Evolutionary conservation across 306 rosid species (phyloP), one percentile per base, ranked within the genome.

Genomic region (Cicer bijugum): DNA sequence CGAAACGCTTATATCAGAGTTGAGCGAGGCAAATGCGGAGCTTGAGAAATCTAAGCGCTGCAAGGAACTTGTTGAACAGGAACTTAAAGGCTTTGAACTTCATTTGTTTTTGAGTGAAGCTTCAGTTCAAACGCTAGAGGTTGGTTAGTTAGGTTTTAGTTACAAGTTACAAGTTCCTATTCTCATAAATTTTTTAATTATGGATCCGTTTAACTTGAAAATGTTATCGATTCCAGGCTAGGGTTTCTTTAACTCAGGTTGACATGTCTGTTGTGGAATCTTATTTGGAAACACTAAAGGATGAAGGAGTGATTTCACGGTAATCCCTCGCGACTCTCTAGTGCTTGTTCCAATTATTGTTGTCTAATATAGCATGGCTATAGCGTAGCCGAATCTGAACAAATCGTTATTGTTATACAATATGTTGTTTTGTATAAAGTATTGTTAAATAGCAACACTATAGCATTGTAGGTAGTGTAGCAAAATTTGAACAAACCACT

Each of bases 41-140:
- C 89, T 88, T 14, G 93, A 88, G 80, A 86, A 82, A 53, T 86
- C 85, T 38, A 94, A 94, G 80, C 84, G 89, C 51, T 38, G 56
- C 75, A 91, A 83, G 80, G 97, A 90, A 79, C 73, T 72, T 4
- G 70, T 51, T 4, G 97, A 94, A 78, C 99, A 94, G 75, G 97
- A 91, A 71, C 81, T 90, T 33, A 86, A 82, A 79, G 97, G 97
- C 66, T 87, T 79, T 77, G 97, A 91, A 81, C 90, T 91, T 75
- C 91, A 91, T 81, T 80, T 85, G 67, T 82, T 86, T 65, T 0
- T 85, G 83, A 82, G 46, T 53, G 88, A 87, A 62, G 70, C 90
- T 77, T 85, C 91, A 1, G 81, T 76, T 74, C 93, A 90, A 82
- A 84, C 89, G 9, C 90, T 86, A 8, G 85, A 86, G 90, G 97